Conservation (phyloP, 306 rosid species). For the Citrullus mucosospermus region DNA sequence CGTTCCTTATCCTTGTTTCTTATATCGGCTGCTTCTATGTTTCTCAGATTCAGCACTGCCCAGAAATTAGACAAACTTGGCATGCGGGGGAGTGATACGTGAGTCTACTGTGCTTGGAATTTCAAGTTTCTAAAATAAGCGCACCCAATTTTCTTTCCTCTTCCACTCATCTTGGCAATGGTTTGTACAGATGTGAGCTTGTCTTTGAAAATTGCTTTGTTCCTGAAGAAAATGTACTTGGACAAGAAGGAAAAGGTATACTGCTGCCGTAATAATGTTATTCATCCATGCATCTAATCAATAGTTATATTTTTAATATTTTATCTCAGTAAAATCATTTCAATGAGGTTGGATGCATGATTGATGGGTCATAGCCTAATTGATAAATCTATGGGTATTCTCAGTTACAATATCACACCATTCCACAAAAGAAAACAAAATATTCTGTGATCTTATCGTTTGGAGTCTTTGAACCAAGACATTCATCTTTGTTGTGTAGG, state of each 20-base stretch:
- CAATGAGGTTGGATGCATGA: not conserved
- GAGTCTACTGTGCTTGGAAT: conserved; percentile 24
- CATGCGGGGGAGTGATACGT: conserved; percentile 99
- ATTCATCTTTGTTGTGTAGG: not conserved
- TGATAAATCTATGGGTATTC: not conserved
- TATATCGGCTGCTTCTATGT: conserved; percentile 4
- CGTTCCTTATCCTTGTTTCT: conserved; percentile 9
- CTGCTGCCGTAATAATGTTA: not conserved
- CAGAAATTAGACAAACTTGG: conserved; percentile 96
- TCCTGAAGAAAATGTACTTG: conserved; percentile 87
- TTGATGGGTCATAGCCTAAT: not conserved
- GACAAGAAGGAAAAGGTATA: conserved; percentile 88
- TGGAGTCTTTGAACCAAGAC: not conserved
- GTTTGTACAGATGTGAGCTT: conserved; percentile 77
- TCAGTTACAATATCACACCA: not conserved
- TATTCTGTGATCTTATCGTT: not conserved
- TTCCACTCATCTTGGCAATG: conserved; percentile 28
- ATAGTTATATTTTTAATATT: not conserved
- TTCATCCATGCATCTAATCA: not conserved
- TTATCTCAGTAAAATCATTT: not conserved
- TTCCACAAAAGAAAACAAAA: not conserved
- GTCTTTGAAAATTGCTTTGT: conserved; percentile 97
- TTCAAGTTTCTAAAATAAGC: conserved; percentile 7
- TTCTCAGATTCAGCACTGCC: conserved; percentile 80
- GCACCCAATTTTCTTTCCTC: not conserved